A percentile compares a stretch with the other conserved stretches of the same genome.
Evolutionary conservation across 2,329 filamentous ascomycete species (phyloP).

Genomic region (Huntiella bhutanensis): DNA sequence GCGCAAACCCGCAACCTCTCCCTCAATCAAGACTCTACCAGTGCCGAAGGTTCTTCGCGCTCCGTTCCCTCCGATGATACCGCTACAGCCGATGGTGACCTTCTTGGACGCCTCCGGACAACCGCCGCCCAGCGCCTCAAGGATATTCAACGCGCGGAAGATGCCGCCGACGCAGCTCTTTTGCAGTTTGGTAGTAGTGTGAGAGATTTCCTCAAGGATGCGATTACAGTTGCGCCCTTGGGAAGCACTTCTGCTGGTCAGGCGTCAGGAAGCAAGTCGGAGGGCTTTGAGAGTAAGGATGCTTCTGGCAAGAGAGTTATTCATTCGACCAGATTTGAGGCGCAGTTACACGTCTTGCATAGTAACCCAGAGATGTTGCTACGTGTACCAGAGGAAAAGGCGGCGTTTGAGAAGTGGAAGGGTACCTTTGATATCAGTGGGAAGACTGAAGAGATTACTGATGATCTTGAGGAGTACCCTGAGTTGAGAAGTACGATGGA

Average conservation of each 20-base stretch:
- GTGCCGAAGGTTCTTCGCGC: slow-evolving; percentile 8
- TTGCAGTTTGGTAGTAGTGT: slow-evolving; percentile 82
- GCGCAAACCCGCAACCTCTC: slow-evolving; percentile 58
- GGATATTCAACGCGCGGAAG: slow-evolving; percentile 79
- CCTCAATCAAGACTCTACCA: slow-evolving; percentile 27
- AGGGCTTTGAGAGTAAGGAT: slow-evolving; percentile 90
- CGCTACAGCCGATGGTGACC: slow-evolving; percentile 33
- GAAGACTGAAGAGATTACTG: slow-evolving; percentile 68
- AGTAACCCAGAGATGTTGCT: slow-evolving; percentile 65
- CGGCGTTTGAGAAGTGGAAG: slow-evolving; percentile 57
- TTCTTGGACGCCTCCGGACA: slow-evolving; percentile 55
- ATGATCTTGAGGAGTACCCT: slow-evolving; percentile 67
- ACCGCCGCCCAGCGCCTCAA: slow-evolving; percentile 72
- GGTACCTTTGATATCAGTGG: slow-evolving; percentile 59
- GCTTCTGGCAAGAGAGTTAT: slow-evolving; percentile 79
- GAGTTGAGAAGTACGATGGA: slow-evolving; percentile 84
- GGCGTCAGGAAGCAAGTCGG: slow-evolving; percentile 32
- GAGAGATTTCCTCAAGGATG: slow-evolving; percentile 74
- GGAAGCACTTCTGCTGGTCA: slow-evolving; percentile 27
- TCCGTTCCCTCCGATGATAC: slow-evolving; percentile 18
- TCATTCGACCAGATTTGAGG: slow-evolving; percentile 84
- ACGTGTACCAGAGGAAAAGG: slow-evolving; percentile 51
- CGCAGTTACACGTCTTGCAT: slow-evolving; percentile 89
- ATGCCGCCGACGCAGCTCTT: slow-evolving; percentile 88
- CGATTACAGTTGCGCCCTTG: slow-evolving; percentile 70